Conservation (phyloP, 2,329 filamentous ascomycete species). For the Fusarium napiforme region DNA sequence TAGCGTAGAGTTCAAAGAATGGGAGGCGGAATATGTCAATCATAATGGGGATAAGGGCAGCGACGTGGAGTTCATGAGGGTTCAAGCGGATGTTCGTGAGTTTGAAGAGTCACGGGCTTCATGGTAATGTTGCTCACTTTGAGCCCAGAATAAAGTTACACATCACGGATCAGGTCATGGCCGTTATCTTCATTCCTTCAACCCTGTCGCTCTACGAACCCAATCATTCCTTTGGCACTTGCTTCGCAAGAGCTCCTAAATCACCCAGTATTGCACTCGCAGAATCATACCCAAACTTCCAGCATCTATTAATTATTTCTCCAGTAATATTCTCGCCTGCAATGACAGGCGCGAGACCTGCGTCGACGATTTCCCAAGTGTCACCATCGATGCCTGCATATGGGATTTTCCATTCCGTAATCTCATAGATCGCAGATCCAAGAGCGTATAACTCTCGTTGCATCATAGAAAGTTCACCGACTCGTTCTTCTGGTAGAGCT, state of each 20-base stretch:
- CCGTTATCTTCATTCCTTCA: too few relatives aligned
- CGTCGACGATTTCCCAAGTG: not conserved
- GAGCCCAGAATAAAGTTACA: not conserved
- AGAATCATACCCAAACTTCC: not conserved
- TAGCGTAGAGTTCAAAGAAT: not conserved
- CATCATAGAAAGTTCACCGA: not conserved
- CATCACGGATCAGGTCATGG: too few relatives aligned
- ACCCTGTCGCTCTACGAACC: not conserved
- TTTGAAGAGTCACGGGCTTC: not conserved
- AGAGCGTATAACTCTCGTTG: not conserved
- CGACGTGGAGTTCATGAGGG: not conserved
- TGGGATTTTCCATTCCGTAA: not conserved
- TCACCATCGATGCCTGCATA: not conserved
- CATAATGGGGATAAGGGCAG: not conserved
- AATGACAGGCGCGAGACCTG: not conserved
- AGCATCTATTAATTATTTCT: not conserved
- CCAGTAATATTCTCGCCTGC: rapidly evolving
- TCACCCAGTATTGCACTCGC: not conserved
- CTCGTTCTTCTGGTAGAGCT: not conserved
- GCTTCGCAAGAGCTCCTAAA: rapidly evolving
- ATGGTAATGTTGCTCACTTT: too few relatives aligned
- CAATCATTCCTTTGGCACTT: not conserved
- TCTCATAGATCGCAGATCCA: not conserved
- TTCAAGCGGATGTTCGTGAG: not conserved
- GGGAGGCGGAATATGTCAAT: not conserved